Percentiles rank a stretch among this genome's conserved stretches.
phyloP scores from a whole-genome alignment of 2,329 filamentous ascomycete species.

The Dactylellina sp. region DNA sequence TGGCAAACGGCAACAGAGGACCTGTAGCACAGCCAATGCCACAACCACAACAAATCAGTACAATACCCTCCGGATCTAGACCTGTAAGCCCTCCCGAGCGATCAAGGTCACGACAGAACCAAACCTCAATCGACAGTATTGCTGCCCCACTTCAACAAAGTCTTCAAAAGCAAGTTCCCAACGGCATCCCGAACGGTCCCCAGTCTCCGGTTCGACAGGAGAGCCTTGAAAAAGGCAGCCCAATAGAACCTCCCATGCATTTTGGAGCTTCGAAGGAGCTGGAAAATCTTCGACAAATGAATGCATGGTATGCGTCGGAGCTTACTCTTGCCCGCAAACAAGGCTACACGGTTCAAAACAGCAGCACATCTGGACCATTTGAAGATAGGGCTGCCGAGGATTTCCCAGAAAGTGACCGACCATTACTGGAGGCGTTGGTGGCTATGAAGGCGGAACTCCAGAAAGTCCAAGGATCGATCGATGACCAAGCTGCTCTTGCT shows the following conservation, averaged over 20 bases:
- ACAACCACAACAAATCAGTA: constrained; percentile 19
- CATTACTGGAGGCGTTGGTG: constrained; percentile 89
- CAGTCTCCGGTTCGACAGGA: constrained; percentile 43
- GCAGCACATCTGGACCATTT: constrained; percentile 74
- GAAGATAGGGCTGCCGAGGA: constrained; percentile 81
- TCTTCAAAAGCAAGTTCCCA: constrained; percentile 31
- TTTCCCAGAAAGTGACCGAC: constrained; percentile 91
- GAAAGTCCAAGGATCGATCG: constrained; percentile 89
- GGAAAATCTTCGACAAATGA: constrained; percentile 83
- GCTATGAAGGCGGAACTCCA: constrained; percentile 89
- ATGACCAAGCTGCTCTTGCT: constrained; percentile 85
- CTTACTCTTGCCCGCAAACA: constrained; percentile 89
- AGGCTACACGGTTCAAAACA: constrained; percentile 81
- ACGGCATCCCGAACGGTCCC: constrained; percentile 44
- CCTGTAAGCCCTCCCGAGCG: constrained; percentile 55
- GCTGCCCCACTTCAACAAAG: constrained; percentile 40
- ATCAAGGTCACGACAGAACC: constrained; percentile 59
- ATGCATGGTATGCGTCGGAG: constrained; percentile 97
- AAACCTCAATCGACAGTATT: constrained; percentile 48
- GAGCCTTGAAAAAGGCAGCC: constrained; percentile 30
- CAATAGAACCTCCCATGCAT: constrained; percentile 18
- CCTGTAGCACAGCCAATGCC: not conserved
- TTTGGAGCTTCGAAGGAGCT: constrained; percentile 74
- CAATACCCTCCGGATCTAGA: constrained; percentile 25
- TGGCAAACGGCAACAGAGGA: constrained; percentile 42